Percentiles rank a stretch among this genome's conserved stretches.
Evolutionary conservation across 495 filamentous ascomycete species (phyloP).

Genomic region (Lasiosphaeria miniovina): DNA sequence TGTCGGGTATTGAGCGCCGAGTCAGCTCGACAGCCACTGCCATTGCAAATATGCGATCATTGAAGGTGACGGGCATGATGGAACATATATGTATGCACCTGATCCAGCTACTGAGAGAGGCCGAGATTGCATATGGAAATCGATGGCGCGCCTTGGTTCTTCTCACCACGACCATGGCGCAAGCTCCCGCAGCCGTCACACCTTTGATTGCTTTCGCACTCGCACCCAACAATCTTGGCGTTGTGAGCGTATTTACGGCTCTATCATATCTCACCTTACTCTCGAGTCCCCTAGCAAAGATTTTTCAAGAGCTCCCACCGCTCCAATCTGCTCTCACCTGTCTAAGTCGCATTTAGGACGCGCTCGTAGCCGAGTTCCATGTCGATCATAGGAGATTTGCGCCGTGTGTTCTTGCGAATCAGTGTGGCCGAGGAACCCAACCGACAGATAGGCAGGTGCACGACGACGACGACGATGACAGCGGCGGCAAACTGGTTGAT

Average conservation of each 20-base stretch:
- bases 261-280: slow-evolving; percentile 57
- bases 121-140: slow-evolving; percentile 32
- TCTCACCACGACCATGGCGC: slow-evolving; percentile 36
- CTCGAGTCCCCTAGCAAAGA: slow-evolving; percentile 48
- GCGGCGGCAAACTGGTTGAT: neutral
- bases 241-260: slow-evolving; percentile 52
- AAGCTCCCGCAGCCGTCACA: slow-evolving; percentile 45
- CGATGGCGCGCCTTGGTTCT: slow-evolving; percentile 21
- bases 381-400: slow-evolving; percentile 8
- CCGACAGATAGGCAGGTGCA: neutral
- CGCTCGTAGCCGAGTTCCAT: slow-evolving; percentile 38
- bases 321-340: slow-evolving; percentile 53
- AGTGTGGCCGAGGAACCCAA: no score
- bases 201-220: slow-evolving; percentile 35
- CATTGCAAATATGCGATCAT: slow-evolving; percentile 37
- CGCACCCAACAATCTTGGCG: slow-evolving; percentile 39
- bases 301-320: slow-evolving; percentile 53
- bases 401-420: no score
- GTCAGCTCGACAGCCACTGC: slow-evolving; percentile 31
- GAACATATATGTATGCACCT: slow-evolving; percentile 20
- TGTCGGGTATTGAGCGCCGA: slow-evolving; percentile 10
- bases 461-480: neutral
- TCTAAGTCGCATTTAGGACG: slow-evolving; percentile 55
- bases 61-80: slow-evolving; percentile 38
- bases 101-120: slow-evolving; percentile 33